These are phyloP conservation scores for Aureobasidium sp. DNA, from an alignment of 2,329 filamentous ascomycete species.

Conservation along the genomic window DNA sequence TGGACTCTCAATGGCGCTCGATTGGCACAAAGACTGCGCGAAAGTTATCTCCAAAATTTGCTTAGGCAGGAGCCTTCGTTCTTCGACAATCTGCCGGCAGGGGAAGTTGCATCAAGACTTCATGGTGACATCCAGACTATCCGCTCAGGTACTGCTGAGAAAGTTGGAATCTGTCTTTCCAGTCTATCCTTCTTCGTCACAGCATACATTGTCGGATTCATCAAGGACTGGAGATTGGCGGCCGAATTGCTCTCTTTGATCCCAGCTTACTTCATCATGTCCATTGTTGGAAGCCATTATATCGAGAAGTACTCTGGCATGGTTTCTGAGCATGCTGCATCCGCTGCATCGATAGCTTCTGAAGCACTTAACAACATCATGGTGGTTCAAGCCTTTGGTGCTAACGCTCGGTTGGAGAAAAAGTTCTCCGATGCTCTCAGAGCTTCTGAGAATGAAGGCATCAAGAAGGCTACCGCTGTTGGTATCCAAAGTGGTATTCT, in stretches of 20 bases:
- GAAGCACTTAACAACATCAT: constrained; percentile 53
- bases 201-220: constrained; percentile 59
- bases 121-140: constrained; percentile 59
- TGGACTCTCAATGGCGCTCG: constrained; percentile 59
- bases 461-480: constrained; percentile 50
- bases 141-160: constrained; percentile 61
- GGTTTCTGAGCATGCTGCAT: constrained; percentile 46
- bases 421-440: constrained; percentile 50
- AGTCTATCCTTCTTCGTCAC: constrained; percentile 59
- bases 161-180: constrained; percentile 57
- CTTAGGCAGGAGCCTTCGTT: constrained; percentile 55
- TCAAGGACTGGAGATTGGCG: constrained; percentile 53
- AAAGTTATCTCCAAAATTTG: constrained; percentile 50
- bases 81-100: constrained; percentile 55
- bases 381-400: constrained; percentile 57
- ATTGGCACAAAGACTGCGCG: constrained; percentile 53
- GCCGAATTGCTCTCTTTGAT: constrained; percentile 56
- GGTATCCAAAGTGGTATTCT: constrained; percentile 54
- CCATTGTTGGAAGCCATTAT: constrained; percentile 46
- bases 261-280: constrained; percentile 55
- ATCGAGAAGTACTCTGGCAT: constrained; percentile 43
- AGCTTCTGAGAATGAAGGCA: constrained; percentile 42
- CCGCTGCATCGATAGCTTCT: constrained; percentile 54
- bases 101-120: constrained; percentile 55
- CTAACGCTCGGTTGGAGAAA: constrained; percentile 49